Base-by-base conservation (phyloP, 495 filamentous ascomycete genomes). In the Chaetomidium leptoderma region DNA sequence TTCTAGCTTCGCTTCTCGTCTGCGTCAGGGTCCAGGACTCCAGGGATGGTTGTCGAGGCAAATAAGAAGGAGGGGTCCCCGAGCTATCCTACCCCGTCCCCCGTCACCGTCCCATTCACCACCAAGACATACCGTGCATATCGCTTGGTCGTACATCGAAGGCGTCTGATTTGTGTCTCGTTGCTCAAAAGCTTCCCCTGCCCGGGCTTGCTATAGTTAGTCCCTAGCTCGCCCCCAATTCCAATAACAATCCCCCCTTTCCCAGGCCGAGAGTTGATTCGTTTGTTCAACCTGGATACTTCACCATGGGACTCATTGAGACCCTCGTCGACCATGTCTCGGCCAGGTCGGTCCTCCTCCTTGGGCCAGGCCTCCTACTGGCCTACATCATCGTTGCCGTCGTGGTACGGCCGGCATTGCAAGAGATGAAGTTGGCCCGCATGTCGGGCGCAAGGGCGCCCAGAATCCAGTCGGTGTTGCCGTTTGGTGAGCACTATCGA, bases 281-380 rank as follows among this genome's bases (percentile, higher is more conserved):
- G n/a, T n/a, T 29, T 51, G 33, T 16, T 26, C 6, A 11, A 3
- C 11, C 29, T n/a, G n/a, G n/a, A n/a, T n/a, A 29, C 1, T 16
- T 11, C 62, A 65, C 53, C n/a, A 79, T 79, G 76, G 73, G 73
- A 14, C 60, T 79, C 10, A 49, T 76, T 45, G 71, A 75, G 50
- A 48, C 63, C 26, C 33, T 65, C 13, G 27, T 76, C 53, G 73
- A 71, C 45, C 58, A 66, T 63, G 62, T 69, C 60, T 75, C 75
- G 51, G 39, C 67, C 40, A 70, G 69, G 63, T 62, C 57, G 7
- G 53, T 66, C 37, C 44, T 68, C 43, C 17, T 74, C 27, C 46
- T 60, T 14, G 59, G 65, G 23, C 65, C 63, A 21, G 39, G 64
- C 36, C 63, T 75, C 23, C 44, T 65, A 14, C 44, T 75, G 39